Evolutionary conservation across 495 filamentous ascomycete genomes (phyloP).

Genomic region (Penicillium arizonense): DNA sequence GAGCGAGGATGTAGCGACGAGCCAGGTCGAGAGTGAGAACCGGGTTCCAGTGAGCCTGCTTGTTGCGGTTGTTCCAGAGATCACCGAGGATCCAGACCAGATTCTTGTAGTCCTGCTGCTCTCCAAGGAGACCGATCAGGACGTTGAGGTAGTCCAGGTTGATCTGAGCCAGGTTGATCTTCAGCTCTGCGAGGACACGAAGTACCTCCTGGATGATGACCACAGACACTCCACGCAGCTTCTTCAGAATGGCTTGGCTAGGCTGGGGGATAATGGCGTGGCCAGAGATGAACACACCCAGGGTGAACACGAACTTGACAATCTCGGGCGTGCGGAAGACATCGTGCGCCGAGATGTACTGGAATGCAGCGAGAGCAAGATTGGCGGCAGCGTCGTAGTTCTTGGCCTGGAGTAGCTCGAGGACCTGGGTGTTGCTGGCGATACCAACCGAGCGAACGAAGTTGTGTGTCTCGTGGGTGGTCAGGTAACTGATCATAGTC

Average conservation of each 20-base stretch:
- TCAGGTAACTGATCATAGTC: conserved; percentile 32
- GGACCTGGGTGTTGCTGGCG: conserved; percentile 31
- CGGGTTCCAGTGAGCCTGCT: conserved; percentile 18
- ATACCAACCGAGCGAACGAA: conserved; percentile 39
- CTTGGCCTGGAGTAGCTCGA: conserved; percentile 23
- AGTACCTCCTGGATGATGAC: conserved; percentile 26
- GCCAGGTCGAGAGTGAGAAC: conserved; percentile 34
- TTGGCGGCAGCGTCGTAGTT: conserved; percentile 28
- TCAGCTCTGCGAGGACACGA: conserved; percentile 22
- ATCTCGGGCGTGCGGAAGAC: conserved; percentile 22
- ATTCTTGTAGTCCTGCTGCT: conserved; percentile 37
- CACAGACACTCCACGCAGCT: conserved; percentile 17
- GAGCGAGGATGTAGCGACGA: conserved; percentile 37
- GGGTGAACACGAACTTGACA: conserved; percentile 29
- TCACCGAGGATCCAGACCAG: conserved; percentile 34
- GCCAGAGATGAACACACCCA: conserved; percentile 27
- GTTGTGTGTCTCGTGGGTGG: conserved; percentile 27
- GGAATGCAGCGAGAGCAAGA: conserved; percentile 31
- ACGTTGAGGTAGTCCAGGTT: conserved; percentile 31
- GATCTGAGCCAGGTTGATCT: conserved; percentile 30
- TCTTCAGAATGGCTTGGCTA: conserved; percentile 18
- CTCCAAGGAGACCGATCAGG: conserved; percentile 34
- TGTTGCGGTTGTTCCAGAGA: conserved; percentile 36
- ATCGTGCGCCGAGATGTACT: conserved; percentile 29
- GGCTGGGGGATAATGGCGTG: conserved; percentile 16